Base-by-base conservation (phyloP, 305 asterid species). In the Petunia hybrid region DNA sequence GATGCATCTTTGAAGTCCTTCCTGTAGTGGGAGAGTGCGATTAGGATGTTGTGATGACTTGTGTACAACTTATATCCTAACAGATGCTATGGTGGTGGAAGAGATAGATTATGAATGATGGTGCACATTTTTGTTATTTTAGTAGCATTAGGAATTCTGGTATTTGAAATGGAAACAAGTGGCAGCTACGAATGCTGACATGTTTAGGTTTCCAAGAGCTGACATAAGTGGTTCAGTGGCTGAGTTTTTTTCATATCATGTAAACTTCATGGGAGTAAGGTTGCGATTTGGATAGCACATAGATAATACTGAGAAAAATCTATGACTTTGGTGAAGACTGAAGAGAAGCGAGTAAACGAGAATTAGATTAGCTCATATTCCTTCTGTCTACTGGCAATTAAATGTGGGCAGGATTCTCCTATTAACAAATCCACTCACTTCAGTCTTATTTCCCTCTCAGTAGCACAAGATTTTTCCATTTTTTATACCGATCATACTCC, bases 1-100 rank as follows among this genome's bases (percentile, higher is more conserved):
- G 77, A 51, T 51, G 78, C 78, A 51, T 51, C 62, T 40, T 71
- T 12, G 60, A 71, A 71, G 43, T 71, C 77, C 31, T 41, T 73
- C 77, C 42, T 46, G 62, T 35, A 2, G 76, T 68, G 57, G 75
- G 56, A 68, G 43, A 22, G 40, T 42, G 76, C 76, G 16, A 68
- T 68, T 9, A 73, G 78, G 78, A 71, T 61, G 12, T 51, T 35
- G 31, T 22, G 51, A 13, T 73, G 63, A 73, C 63, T 51, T 73
- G 6, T 8, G 63, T 14, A 59, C 51, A 48, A 48, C 14, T 10
- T 12, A 51, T 48, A 39, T 70, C 22, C 41, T 10, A 69, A 46
- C 9, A 22, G 40, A 70, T 22, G 60, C 42, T 31, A 46, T 45
- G 42, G 42, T 70, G 77, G 53, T 66, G 74, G 53, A 51, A 66